Evolutionary conservation across 345 rosid genomes (phyloP), one percentile per base, ranked within the genome.

Genomic region (Salix exigua): DNA sequence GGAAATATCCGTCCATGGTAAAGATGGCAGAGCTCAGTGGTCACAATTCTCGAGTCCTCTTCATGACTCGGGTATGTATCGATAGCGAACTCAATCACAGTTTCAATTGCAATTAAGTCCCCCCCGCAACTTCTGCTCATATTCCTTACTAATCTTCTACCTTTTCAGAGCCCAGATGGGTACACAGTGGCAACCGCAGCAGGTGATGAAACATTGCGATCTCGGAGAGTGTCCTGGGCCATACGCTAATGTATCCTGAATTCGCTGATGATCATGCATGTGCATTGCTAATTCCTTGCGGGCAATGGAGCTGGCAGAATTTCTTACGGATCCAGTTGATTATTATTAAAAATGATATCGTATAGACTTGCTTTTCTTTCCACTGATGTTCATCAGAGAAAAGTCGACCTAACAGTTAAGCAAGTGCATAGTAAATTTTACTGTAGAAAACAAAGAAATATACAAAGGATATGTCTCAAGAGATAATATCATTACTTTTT

Each of bases 141-240:
- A 31, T 73, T 1, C 38, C 40, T 4, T 31, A 42, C 44, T 44
- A 42, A 11, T 61, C 38, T 61, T 62, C 2, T 17, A 30, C 31
- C 2, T 68, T 1, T 35, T 35, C 81, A 88, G 87, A 90, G 92
- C 48, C 92, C 90, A 12, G 90, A 90, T 84, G 89, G 94, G 44
- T 86, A 83, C 77, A 86, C 90, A 0, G 91, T 90, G 5, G 94
- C 94, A 46, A 78, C 92, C 11, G 92, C 92, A 11, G 91, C 92
- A 60, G 92, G 88, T 50, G 91, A 90, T 50, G 92, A 89, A 68
- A 89, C 90, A 5, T 63, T 91, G 64, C 71, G 90, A 68, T 86
- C 89, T 26, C 89, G 90, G 92, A 88, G 90, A 89, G 21, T 90
- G 3, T 21, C 40, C 66, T 2, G 69, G 62, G 60, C 80, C 75